Evolutionary conservation across 2,329 filamentous ascomycete species (phyloP), one percentile per base, ranked within the genome.

Genomic region (Penicillium sp.): DNA sequence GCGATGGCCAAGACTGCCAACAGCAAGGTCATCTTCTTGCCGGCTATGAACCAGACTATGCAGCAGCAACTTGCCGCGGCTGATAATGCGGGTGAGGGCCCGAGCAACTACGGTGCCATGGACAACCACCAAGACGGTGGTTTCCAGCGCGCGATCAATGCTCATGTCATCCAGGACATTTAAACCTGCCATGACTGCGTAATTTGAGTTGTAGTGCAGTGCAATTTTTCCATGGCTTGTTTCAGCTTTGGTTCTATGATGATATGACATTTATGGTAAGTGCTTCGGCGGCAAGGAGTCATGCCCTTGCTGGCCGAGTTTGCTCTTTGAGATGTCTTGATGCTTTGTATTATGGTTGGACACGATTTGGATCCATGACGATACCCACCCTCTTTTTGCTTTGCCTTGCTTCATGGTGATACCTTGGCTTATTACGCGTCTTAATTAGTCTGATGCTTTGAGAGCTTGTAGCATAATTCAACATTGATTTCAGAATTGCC

Each of bases 1-100:
- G 87, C 92, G 45, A 99, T 99, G 94, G 95, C 95, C 72, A 98
- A 97, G 86, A 87, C 88, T 0, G 92, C 93, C 53, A 96, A 93
- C 80, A 86, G 84, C 79, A 96, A 96, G 81, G 90, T 95, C 72
- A 93, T 94, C 71, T 94, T 95, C 84, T 75, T 95, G 69, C 91
- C 90, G 1, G 87, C 84, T 9, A 78, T 83, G 44, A 86, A 85
- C 77, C 86, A 91, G 79, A 88, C 85, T 17, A 71, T 80, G 24
- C 82, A 83, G 67, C 76, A 79, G 59, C 80, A 85, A 62, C 74
- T 88, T 57, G 78, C 81, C 2, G 72, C 80, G 42, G 83, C 83
- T 19, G 81, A 85, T 30, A 76, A 76, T 5, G 78, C 82, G 50
- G 86, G 84, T 59, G 86, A 88, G 70, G 87, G 86, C 0, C 83